A percentile compares a stretch with the other conserved stretches of the same genome.
Conservation (phyloP, 768 basidiomycete genomes). For the Rhodotorula babjevae region DNA sequence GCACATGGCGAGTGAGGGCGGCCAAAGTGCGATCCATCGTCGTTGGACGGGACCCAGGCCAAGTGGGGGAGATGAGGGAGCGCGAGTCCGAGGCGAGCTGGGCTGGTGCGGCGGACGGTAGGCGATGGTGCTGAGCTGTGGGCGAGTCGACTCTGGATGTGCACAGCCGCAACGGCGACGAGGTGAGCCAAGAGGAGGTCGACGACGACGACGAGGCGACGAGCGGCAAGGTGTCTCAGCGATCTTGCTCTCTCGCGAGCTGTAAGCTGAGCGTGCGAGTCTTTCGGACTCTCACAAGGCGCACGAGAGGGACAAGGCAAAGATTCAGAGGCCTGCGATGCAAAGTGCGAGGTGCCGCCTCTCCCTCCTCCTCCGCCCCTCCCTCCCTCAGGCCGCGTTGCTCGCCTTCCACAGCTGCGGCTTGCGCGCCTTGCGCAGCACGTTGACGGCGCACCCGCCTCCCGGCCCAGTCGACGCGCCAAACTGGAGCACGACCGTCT, state of each 20-base stretch:
- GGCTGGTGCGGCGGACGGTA: background rate
- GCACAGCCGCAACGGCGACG: no score
- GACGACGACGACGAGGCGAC: no score
- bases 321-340: no score
- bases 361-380: background rate
- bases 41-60: no score
- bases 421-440: slow-evolving; percentile 20
- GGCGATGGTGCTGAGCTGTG: no score
- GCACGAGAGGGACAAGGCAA: no score
- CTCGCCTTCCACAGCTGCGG: slow-evolving; percentile 27
- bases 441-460: slow-evolving; percentile 12
- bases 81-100: background rate
- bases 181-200: no score
- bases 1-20: slow-evolving; percentile 7
- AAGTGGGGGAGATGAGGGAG: background rate
- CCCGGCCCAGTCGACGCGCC: background rate
- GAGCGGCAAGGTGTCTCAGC: no score
- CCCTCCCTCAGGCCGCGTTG: background rate
- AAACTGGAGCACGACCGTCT: slow-evolving; percentile 28
- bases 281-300: no score
- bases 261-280: no score
- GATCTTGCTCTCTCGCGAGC: no score
- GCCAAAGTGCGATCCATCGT: slow-evolving; percentile 1
- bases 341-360: background rate
- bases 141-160: no score